phyloP scores from a whole-genome alignment of 371 early-diverging fungal genomes.

The Rhizomucor pusillus region DNA sequence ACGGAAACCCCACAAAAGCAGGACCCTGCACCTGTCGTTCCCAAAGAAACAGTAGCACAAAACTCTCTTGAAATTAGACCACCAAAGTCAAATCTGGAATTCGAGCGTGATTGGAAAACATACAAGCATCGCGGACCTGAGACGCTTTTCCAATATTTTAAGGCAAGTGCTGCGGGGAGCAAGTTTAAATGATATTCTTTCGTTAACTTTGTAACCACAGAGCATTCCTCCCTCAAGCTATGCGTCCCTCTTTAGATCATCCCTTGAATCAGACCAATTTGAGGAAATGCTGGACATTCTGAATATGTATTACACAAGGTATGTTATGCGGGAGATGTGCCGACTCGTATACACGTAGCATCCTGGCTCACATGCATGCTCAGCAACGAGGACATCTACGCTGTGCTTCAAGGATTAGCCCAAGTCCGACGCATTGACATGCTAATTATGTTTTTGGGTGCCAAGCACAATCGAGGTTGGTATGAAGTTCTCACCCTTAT shows the following conservation, averaged over 20 bases:
- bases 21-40: no score
- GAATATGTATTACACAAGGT: slow-evolving; percentile 28
- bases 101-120: slow-evolving; percentile 77
- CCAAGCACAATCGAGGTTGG: slow-evolving; percentile 55
- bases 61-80: slow-evolving; percentile 19
- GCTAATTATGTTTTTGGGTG: slow-evolving; percentile 64
- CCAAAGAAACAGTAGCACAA: neutral
- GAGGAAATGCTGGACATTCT: slow-evolving; percentile 58
- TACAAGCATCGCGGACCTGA: slow-evolving; percentile 47
- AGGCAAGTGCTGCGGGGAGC: slow-evolving; percentile 40
- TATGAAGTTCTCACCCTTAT: neutral
- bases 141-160: slow-evolving; percentile 63
- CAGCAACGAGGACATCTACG: slow-evolving; percentile 31
- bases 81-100: slow-evolving; percentile 66
- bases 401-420: slow-evolving; percentile 45
- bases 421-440: slow-evolving; percentile 64
- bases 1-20: neutral
- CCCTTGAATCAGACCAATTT: slow-evolving; percentile 72
- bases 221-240: slow-evolving; percentile 51
- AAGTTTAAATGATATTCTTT: slow-evolving; percentile 1
- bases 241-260: slow-evolving; percentile 62
- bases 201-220: slow-evolving; percentile 24
- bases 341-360: neutral
- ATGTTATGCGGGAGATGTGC: neutral
- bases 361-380: slow-evolving; percentile 25